A percentile compares a stretch with the other conserved stretches of the same genome.
These are phyloP conservation scores for Helotiales sp. DNA, from an alignment of 2,329 filamentous ascomycete species.

Conservation along the genomic window DNA sequence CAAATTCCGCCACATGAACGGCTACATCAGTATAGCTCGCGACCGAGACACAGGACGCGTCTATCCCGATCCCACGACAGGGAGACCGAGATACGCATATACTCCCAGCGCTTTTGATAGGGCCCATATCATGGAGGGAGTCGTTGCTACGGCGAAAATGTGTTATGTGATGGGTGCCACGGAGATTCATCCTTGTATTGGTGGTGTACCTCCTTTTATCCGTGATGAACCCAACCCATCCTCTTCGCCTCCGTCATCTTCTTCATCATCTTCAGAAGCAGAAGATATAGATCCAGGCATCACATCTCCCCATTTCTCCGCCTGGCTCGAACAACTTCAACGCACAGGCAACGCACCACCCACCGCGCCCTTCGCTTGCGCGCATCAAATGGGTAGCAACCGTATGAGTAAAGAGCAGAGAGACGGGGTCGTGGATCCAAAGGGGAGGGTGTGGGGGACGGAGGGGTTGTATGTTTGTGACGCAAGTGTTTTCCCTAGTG, in stretches of 20 bases:
- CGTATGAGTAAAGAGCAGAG: conserved; percentile 59
- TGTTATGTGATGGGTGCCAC: conserved; percentile 74
- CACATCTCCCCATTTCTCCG: conserved; percentile 58
- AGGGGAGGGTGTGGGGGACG: conserved; percentile 64
- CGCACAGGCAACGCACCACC: conserved; percentile 51
- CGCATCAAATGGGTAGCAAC: conserved; percentile 80
- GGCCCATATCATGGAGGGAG: conserved; percentile 67
- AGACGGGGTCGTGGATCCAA: conserved; percentile 58
- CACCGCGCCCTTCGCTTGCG: conserved; percentile 59
- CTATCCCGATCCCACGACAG: conserved; percentile 68
- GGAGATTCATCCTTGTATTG: conserved; percentile 72
- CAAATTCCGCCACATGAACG: conserved; percentile 67
- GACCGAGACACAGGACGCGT: conserved; percentile 77
- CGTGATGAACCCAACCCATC: conserved; percentile 5
- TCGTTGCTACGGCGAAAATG: conserved; percentile 72
- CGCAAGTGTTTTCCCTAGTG: conserved; percentile 73
- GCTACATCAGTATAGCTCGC: conserved; percentile 71
- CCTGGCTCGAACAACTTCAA: conserved; percentile 57
- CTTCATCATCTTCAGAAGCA: not conserved
- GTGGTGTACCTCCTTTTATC: conserved; percentile 63
- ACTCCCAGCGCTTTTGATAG: conserved; percentile 70
- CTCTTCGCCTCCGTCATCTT: no score
- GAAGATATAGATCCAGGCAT: conserved; percentile 41
- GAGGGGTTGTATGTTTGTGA: conserved; percentile 70
- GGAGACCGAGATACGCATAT: conserved; percentile 68